Evolutionary conservation across 2,329 filamentous ascomycete species (phyloP), one percentile per base, ranked within the genome.

Genomic region (Pezicula carpinea): DNA sequence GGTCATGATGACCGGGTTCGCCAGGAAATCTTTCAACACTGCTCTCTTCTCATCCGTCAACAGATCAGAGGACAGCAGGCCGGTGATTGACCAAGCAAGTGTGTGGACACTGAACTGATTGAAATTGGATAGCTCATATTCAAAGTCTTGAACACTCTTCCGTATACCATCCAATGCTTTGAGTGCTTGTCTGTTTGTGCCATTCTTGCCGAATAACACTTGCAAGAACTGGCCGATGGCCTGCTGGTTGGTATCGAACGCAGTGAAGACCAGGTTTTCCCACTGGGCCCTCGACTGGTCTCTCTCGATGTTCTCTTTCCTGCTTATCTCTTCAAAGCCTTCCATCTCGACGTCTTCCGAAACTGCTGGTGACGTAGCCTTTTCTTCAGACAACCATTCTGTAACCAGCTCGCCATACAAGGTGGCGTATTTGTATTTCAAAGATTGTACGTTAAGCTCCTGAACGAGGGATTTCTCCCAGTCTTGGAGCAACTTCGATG

Each of bases 381-480:
- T 49, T 35, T 59, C 60, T 5, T 65, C 57, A 1, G 66, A 63
- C 42, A 81, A 62, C 71, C 76, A 80, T 53, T 80, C 76, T 0
- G 68, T 75, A 11, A 80, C 73, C 19, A 83, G 60, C 33, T 71
- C 61, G 15, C 75, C 73, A 57, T 82, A 82, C 26, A 83, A 67
- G 6, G 69, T 66, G 0, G 78, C 78, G 56, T 80, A 77, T 15
- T 76, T 69, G 53, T 79, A 74, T 48, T 75, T 78, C 41, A 72
- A 67, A n/a, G 70, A 70, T 53, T 79, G 68, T n/a, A 72, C 65
- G 13, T 68, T 59, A 5, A 83, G 53, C 29, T 73, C 69, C 21
- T 68, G 60, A 29, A 69, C 63, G n/a, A 83, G 57, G 19, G 69
- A 64, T 13, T 60, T 52, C 52, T 80, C 70, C 62, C 73, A 78